Percentiles rank a stretch among this genome's conserved stretches.
Conservation (phyloP, 78 protist species). For the Pigoraptor vietnamica region DNA sequence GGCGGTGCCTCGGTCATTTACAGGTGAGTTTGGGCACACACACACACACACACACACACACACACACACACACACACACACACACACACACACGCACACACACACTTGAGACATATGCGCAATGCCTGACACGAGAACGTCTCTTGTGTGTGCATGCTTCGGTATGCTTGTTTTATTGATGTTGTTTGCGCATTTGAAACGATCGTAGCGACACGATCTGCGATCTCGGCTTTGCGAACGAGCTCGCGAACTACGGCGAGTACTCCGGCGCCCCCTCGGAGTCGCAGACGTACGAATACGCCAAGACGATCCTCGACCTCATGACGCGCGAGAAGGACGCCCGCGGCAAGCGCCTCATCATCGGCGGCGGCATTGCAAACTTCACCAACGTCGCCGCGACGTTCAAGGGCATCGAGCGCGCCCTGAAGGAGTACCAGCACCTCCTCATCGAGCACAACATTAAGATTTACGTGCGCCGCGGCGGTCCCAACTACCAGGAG, state of each 20-base stretch:
- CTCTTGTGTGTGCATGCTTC: neutral
- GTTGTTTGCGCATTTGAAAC: neutral
- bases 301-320: conserved; percentile 45
- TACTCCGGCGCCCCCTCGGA: conserved; percentile 84
- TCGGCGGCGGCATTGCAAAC: conserved; percentile 95
- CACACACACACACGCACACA: neutral
- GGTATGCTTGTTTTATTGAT: neutral
- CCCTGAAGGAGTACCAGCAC: conserved; percentile 50
- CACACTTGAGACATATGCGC: neutral
- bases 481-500: conserved; percentile 91
- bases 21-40: neutral
- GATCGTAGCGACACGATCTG: conserved; percentile 73
- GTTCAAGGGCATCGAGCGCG: conserved; percentile 80
- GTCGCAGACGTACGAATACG: conserved; percentile 52
- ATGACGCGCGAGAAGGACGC: conserved; percentile 22
- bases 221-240: conserved; percentile 62
- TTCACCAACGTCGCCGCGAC: conserved; percentile 90
- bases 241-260: conserved; percentile 88
- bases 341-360: conserved; percentile 57
- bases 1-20: conserved; percentile 95
- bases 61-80: neutral
- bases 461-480: conserved; percentile 83
- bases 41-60: neutral
- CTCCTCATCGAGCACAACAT: conserved; percentile 24
- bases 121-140: too few relatives aligned